phyloP scores from a whole-genome alignment of 805 yeast genomes.

The Zygotorulaspora florentina region DNA sequence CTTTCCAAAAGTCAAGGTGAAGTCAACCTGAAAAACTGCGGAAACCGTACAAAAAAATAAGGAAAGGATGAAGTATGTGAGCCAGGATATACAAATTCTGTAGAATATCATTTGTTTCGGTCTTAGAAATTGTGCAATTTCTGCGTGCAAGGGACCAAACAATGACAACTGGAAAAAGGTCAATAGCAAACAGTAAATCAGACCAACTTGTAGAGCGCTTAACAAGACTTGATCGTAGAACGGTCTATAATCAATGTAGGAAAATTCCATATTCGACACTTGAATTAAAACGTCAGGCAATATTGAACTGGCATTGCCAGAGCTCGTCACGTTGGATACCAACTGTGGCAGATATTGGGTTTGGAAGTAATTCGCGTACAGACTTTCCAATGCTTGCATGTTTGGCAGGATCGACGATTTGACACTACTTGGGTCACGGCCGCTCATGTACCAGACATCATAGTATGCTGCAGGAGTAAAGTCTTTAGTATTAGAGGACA shows the following conservation, averaged over 20 bases:
- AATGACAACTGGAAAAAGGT: constrained; percentile 68
- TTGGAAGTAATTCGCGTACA: constrained; percentile 25
- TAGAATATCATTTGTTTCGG: constrained; percentile 46
- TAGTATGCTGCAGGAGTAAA: constrained; percentile 31
- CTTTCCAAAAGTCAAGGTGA: constrained; percentile 53
- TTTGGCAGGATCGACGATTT: constrained; percentile 43
- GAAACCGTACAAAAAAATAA: constrained; percentile 56
- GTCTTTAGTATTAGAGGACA: constrained; percentile 19
- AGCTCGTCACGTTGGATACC: constrained; percentile 27
- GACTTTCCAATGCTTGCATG: constrained; percentile 36
- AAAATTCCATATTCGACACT: constrained; percentile 36
- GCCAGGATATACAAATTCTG: constrained; percentile 48
- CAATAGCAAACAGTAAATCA: constrained; percentile 64
- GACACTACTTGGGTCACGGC: constrained; percentile 55
- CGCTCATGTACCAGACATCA: constrained; percentile 52
- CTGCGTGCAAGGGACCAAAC: constrained; percentile 50
- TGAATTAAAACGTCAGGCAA: constrained; percentile 22
- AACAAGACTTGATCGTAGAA: constrained; percentile 44
- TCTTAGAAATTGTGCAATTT: constrained; percentile 44
- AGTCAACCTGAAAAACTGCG: constrained; percentile 63
- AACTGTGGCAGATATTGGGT: constrained; percentile 25
- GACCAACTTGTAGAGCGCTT: constrained; percentile 73
- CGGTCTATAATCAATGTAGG: constrained; percentile 47
- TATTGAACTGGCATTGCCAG: constrained; percentile 2
- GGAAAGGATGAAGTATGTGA: constrained; percentile 53